These are phyloP conservation scores for Nitzschia inconspicua DNA, from an alignment of 108 stramenopile species.

Conservation along the genomic window DNA sequence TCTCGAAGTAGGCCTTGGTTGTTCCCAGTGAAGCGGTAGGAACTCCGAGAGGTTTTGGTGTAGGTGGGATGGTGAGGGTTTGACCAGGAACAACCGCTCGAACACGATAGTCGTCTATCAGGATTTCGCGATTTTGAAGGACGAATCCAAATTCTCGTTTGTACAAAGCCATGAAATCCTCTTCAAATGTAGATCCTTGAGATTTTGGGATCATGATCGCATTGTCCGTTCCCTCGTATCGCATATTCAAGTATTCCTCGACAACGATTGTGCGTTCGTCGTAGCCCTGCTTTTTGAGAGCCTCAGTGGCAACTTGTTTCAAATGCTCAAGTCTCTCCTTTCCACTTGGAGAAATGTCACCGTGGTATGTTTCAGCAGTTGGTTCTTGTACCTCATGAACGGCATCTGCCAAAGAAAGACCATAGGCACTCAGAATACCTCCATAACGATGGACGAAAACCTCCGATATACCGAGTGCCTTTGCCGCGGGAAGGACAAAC, in stretches of 20 bases:
- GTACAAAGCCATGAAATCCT: conserved; percentile 66
- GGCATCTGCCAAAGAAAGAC: conserved; percentile 91
- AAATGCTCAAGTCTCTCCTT: conserved; percentile 59
- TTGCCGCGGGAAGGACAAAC: too few species aligned
- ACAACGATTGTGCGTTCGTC: conserved; percentile 47
- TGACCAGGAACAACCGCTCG: conserved; percentile 86
- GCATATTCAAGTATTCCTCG: conserved; percentile 84
- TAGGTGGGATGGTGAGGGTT: conserved; percentile 30
- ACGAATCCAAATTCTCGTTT: conserved; percentile 94
- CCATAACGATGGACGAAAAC: conserved; percentile 94
- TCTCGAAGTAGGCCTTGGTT: conserved; percentile 87
- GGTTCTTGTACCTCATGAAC: conserved; percentile 94
- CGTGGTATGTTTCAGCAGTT: conserved; percentile 59
- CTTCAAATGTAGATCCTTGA: conserved; percentile 45
- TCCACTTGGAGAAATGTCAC: conserved; percentile 40
- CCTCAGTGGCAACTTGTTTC: conserved; percentile 44
- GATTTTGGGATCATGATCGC: conserved; percentile 81
- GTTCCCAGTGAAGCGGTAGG: conserved; percentile 51
- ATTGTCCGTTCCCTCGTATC: conserved; percentile 96
- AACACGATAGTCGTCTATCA: conserved; percentile 96
- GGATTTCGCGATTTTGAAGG: conserved; percentile 75
- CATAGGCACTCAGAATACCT: conserved; percentile 96
- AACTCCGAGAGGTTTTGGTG: conserved; percentile 39
- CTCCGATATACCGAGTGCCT: conserved; percentile 88
- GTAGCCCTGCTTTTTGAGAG: conserved; percentile 86